Evolutionary conservation across 768 basidiomycete species (phyloP), one percentile per base, ranked within the genome.

Genomic region (Saitozyma podzolica): DNA sequence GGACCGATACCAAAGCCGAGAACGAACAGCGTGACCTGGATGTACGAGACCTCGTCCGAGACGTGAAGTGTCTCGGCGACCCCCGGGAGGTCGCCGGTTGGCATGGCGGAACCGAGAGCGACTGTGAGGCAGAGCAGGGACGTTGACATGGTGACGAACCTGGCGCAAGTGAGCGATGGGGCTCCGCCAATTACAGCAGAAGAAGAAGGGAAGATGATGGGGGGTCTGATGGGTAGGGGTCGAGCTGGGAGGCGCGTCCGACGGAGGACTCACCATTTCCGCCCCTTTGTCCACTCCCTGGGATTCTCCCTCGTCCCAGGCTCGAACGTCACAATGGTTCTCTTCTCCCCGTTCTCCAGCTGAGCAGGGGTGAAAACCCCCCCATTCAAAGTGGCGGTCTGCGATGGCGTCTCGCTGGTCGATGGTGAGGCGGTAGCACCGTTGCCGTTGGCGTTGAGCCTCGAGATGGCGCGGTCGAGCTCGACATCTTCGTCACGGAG

Each of bases 1-100:
- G 77, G 77, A 5, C 79, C 78, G n/a, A 80, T 40, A 17, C 75
- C 77, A 55, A 76, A 76, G 14, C 69, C 69, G 57, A 68, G 54
- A 7, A 70, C 69, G 63, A 74, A 70, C 13, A 74, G 58, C 13
- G 65, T 67, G 52, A 74, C 61, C 29, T 58, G 60, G 20, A 70
- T 45, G 50, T 65, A 66, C 51, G 63, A 69, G 19, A 63, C 69
- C 40, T 73, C 70, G 42, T 68, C 49, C 19, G 56, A 59, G n/a
- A 66, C 64, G 55, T 70, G 53, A 14, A 76, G 66, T 6, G 64
- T 64, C 16, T 57, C 59, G 0, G 68, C 69, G 6, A 69, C 65
- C 6, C 64, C 73, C 0, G 61, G 56, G 8, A 78, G 49, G 16
- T 75, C 74, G 40, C 73, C 70, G 5, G 73, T 72, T 17, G 72